Evolutionary conservation across 441 rosid species (phyloP).

Genomic region (Bocquillonia castaneifolia): DNA sequence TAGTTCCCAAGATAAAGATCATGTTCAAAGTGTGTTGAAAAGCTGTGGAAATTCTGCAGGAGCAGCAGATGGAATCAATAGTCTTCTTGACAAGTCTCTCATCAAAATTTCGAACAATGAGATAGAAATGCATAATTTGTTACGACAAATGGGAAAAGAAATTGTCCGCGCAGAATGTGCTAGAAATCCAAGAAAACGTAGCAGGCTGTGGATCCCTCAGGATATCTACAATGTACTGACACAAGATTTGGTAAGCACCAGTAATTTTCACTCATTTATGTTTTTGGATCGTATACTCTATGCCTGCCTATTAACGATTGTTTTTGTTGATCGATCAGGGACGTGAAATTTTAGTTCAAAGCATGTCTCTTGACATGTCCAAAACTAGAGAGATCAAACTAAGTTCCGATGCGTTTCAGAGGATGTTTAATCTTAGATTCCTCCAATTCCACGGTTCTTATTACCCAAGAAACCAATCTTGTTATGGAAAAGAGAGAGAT

Average conservation of each 20-base stretch:
- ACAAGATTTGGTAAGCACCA: conserved; percentile 7
- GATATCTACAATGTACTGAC: conserved; percentile 13
- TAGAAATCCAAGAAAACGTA: conserved; percentile 14
- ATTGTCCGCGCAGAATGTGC: conserved; percentile 28
- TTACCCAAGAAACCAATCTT: not conserved
- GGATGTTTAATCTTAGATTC: conserved; percentile 7
- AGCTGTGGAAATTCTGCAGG: too few relatives aligned
- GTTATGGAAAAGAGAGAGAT: too few relatives aligned
- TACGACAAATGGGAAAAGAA: conserved; percentile 36
- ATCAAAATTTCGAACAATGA: not conserved
- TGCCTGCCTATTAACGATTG: not conserved
- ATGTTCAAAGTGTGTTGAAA: not conserved
- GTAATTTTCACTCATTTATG: not conserved
- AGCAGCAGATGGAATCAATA: too few relatives aligned
- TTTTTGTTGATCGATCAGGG: not conserved
- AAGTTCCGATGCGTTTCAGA: not conserved
- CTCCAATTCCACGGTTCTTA: not conserved
- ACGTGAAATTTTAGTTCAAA: not conserved
- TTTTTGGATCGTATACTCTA: not conserved
- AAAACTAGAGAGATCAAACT: not conserved
- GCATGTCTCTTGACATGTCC: conserved; percentile 7
- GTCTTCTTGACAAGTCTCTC: conserved; percentile 11
- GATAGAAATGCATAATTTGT: conserved; percentile 40
- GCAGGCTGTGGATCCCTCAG: conserved; percentile 17
- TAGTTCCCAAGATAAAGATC: not conserved